phyloP scores from a whole-genome alignment of 1,284 basidiomycete genomes.

The Naganishia cerealis region DNA sequence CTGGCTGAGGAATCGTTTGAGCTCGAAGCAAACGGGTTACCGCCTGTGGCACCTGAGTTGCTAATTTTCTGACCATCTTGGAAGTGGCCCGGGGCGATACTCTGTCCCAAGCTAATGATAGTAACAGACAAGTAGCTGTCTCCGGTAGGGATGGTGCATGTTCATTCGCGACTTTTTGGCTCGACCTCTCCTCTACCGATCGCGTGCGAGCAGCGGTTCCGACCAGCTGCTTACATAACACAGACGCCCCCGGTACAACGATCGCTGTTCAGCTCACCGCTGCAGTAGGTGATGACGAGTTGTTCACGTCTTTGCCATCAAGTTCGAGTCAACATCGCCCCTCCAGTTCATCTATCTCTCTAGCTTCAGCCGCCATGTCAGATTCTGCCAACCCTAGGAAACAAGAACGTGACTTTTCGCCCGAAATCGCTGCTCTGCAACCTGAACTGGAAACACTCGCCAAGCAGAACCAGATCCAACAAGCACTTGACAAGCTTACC shows the following conservation, averaged over 20 bases:
- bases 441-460: conserved; percentile 56
- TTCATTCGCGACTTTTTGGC: conserved; percentile 15
- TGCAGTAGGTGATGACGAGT: conserved; percentile 24
- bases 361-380: background rate
- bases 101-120: background rate
- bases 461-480: conserved; percentile 60
- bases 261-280: background rate
- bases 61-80: conserved; percentile 77
- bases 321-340: background rate
- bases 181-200: background rate
- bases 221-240: conserved; percentile 4
- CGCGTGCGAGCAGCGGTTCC: conserved; percentile 9
- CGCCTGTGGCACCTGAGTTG: conserved; percentile 83
- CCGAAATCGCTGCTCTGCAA: conserved; percentile 57
- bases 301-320: conserved; percentile 4
- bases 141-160: background rate
- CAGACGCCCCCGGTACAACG: background rate
- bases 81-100: background rate
- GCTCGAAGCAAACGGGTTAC: conserved; percentile 77
- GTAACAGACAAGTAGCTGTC: background rate
- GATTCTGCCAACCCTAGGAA: conserved; percentile 48
- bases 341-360: background rate
- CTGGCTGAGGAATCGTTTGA: conserved; percentile 70
- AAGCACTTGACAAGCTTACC: conserved; percentile 86
- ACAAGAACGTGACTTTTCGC: conserved; percentile 60